Evolutionary conservation across 169 alveolate genomes (phyloP).

Genomic region (Perkinsus marinus): DNA sequence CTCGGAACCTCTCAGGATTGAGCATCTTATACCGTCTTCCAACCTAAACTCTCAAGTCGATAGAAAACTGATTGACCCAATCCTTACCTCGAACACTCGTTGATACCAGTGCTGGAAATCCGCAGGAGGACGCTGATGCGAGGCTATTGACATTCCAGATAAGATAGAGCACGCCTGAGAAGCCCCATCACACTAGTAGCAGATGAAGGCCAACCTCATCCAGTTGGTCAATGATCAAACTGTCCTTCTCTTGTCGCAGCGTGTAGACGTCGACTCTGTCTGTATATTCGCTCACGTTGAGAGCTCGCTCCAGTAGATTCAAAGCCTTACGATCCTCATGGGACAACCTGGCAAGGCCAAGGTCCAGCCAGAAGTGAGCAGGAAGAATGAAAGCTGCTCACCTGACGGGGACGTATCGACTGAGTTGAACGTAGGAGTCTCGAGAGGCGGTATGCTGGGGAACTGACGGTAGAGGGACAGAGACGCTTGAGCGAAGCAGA

Average conservation of each 20-base stretch:
- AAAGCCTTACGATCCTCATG: conserved; percentile 1
- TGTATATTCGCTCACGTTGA: conserved; percentile 70
- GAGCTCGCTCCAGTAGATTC: conserved; percentile 65
- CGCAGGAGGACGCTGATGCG: neutral
- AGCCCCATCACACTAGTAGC: neutral
- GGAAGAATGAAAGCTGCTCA: neutral
- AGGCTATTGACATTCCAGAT: conserved; percentile 69
- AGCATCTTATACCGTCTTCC: conserved; percentile 74
- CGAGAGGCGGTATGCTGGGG: neutral
- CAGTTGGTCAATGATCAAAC: neutral
- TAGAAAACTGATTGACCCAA: conserved; percentile 53
- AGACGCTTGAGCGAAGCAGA: too few species aligned
- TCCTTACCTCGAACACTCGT: conserved; percentile 49
- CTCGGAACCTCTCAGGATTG: conserved; percentile 74
- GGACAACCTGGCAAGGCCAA: neutral
- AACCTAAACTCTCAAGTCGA: conserved; percentile 60
- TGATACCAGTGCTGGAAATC: conserved; percentile 43
- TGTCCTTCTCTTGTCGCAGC: neutral
- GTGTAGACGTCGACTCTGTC: conserved; percentile 58
- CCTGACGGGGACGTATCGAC: neutral
- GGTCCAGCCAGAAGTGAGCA: too few species aligned
- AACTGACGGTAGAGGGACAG: neutral
- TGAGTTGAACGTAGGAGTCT: neutral
- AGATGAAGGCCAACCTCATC: neutral
- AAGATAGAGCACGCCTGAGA: conserved; percentile 66